These are phyloP conservation scores for Fusarium luffae DNA, from an alignment of 2,329 filamentous ascomycete genomes.

Conservation along the genomic window DNA sequence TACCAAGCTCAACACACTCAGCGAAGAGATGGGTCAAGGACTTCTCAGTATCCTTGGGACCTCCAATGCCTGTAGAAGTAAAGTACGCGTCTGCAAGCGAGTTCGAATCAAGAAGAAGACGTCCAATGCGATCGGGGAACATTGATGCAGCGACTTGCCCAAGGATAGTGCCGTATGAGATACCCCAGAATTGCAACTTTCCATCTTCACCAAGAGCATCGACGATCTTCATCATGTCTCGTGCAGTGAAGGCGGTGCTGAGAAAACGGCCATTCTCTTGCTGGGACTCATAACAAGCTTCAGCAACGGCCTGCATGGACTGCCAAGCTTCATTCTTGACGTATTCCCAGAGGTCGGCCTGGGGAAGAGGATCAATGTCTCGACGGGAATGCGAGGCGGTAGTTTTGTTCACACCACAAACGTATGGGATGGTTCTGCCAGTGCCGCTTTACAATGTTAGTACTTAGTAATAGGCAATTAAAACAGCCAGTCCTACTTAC, in stretches of 20 bases:
- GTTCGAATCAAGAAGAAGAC: conserved; percentile 40
- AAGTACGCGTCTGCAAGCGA: conserved; percentile 29
- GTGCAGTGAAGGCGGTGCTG: conserved; percentile 51
- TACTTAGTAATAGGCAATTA: neutral
- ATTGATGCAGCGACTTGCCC: conserved; percentile 38
- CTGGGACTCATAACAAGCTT: conserved; percentile 43
- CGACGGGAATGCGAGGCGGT: conserved; percentile 10
- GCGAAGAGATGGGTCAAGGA: conserved; percentile 21
- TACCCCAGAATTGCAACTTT: conserved; percentile 51
- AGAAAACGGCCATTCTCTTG: conserved; percentile 45
- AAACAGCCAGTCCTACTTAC: conserved; percentile 2
- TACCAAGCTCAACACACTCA: conserved; percentile 29
- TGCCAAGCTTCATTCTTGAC: conserved; percentile 14
- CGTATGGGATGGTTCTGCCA: conserved; percentile 35
- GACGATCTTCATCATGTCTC: conserved; percentile 55
- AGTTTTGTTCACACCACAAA: conserved; percentile 1
- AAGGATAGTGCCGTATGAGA: conserved; percentile 40
- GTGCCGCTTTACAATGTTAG: conserved; percentile 15
- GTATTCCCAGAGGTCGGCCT: conserved; percentile 22
- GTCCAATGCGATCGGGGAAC: conserved; percentile 40
- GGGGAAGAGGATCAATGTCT: neutral
- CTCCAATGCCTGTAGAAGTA: conserved; percentile 14
- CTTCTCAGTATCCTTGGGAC: conserved; percentile 24
- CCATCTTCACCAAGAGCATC: conserved; percentile 53
- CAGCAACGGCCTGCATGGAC: neutral